Base-by-base conservation (phyloP, 2,329 filamentous ascomycete species). In the Ophiostoma novo-ulmi region DNA sequence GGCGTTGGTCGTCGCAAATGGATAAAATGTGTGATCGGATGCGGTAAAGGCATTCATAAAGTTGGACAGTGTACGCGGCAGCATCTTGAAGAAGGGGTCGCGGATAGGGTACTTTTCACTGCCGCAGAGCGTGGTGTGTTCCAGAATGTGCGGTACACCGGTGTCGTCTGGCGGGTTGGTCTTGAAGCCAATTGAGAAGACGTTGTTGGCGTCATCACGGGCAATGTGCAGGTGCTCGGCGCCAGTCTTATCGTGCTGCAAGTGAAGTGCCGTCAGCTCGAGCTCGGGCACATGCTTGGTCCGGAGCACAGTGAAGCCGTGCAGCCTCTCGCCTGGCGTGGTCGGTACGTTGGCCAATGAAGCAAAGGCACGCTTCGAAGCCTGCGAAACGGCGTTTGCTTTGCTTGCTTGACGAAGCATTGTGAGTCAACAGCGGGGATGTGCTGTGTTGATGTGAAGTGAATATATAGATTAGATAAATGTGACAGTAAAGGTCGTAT, bases 21-120 rank as follows among this genome's bases (percentile, higher is more conserved):
- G 95, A 78, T 99, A 99, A 75, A 93, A 97, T 13, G 95, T 99
- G 79, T 99, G 94, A 77, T 98, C 94, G 31, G 93, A 91, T 36
- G 94, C 93, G 61, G 95, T 99, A 78, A 98, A 97, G 73, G 95
- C 95, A 80, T 99, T 99, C 95, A 99, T 99, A 78, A 97, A 99
- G 81, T 98, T 99, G 74, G 95, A 97, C n/a, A 99, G 85, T 5
- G 95, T 97, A 75, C 95, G 89, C 31, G 95, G 95, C 36, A 99
- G 87, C 95, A 99, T 99, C 86, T 98, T 99, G 85, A 99, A 99
- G 84, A 99, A 99, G 0, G 95, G 95, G 77, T 99, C 95, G 73
- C 95, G 92, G 71, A 99, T 94, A n/a, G 95, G 95, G 78, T 94
- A 97, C 89, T 96, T 97, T 79, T 97, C 85, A 78, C 94, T 98